phyloP scores from a whole-genome alignment of 768 basidiomycete species.

The Russula emetica region DNA sequence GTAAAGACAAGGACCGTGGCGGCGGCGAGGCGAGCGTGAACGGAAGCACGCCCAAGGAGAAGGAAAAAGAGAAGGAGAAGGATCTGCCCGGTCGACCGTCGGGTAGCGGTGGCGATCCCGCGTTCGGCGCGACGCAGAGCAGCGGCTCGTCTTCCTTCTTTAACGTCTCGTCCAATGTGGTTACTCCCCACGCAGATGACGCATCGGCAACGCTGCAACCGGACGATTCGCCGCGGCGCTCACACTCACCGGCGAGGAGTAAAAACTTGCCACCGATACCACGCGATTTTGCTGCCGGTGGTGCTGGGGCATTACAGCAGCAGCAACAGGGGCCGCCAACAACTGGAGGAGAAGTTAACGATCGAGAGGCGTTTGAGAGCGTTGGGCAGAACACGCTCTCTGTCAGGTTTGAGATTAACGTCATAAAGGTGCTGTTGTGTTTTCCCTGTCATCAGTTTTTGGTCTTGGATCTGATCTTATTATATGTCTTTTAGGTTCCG shows the following conservation, averaged over 20 bases:
- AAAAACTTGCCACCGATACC: conserved; percentile 79
- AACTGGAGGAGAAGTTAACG: conserved; percentile 53
- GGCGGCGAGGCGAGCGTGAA: conserved; percentile 29
- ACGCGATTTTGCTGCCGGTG: conserved; percentile 48
- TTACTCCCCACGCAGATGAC: conserved; percentile 36
- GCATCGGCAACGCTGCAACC: conserved; percentile 31
- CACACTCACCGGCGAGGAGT: conserved; percentile 51
- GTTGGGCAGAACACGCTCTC: conserved; percentile 74
- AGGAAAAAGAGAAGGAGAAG: conserved; percentile 38
- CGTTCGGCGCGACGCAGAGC: conserved; percentile 60
- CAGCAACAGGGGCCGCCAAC: conserved; percentile 36
- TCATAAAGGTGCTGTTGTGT: conserved; percentile 70
- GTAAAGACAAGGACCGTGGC: conserved; percentile 43
- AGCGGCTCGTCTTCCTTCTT: conserved; percentile 83
- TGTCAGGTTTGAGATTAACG: conserved; percentile 94
- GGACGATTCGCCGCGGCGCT: conserved; percentile 32
- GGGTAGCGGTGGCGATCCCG: conserved; percentile 38
- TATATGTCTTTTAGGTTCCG: conserved; percentile 58
- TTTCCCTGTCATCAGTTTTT: neutral
- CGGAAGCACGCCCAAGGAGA: conserved; percentile 15
- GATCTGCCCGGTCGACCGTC: conserved; percentile 43
- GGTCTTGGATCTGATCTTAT: conserved; percentile 30
- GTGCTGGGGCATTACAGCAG: conserved; percentile 30
- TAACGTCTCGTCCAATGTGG: conserved; percentile 62
- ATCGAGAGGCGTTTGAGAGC: conserved; percentile 64